Conservation (phyloP, 495 filamentous ascomycete genomes). For the Penicillium crystallinum region DNA sequence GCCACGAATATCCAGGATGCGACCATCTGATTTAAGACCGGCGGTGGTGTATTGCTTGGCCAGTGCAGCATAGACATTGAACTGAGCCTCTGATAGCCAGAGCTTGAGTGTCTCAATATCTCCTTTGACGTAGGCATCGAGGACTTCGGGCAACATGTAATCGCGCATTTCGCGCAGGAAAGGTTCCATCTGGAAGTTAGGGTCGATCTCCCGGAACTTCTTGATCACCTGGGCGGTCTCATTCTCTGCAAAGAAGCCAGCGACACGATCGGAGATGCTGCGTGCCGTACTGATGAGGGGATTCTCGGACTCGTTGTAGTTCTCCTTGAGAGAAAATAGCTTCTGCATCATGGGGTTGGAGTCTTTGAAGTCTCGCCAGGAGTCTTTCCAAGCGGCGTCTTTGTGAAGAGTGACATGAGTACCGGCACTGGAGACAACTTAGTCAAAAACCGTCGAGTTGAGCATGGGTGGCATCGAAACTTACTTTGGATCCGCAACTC, state of each 20-base stretch:
- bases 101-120: slow-evolving; percentile 85
- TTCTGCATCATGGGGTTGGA: slow-evolving; percentile 82
- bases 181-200: slow-evolving; percentile 86
- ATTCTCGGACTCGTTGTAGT: slow-evolving; percentile 94
- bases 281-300: slow-evolving; percentile 88
- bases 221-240: slow-evolving; percentile 96
- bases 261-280: slow-evolving; percentile 86
- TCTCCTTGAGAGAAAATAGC: slow-evolving; percentile 73
- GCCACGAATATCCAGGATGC: slow-evolving; percentile 88
- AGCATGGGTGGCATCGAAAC: slow-evolving; percentile 22
- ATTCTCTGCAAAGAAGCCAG: slow-evolving; percentile 96
- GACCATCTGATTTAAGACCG: slow-evolving; percentile 88
- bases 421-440: slow-evolving; percentile 61
- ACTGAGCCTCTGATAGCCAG: slow-evolving; percentile 94
- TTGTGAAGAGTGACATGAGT: slow-evolving; percentile 94
- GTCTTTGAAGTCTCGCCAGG: slow-evolving; percentile 89
- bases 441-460: slow-evolving; percentile 18
- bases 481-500: slow-evolving; percentile 83
- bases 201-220: slow-evolving; percentile 96
- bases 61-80: slow-evolving; percentile 86
- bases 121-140: slow-evolving; percentile 96
- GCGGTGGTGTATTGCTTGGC: slow-evolving; percentile 91
- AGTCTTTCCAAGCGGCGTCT: slow-evolving; percentile 92
- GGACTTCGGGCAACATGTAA: slow-evolving; percentile 94
- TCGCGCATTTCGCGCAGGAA: slow-evolving; percentile 93